phyloP scores from a whole-genome alignment of 495 filamentous ascomycete species.

The Rusavskia elegans region DNA sequence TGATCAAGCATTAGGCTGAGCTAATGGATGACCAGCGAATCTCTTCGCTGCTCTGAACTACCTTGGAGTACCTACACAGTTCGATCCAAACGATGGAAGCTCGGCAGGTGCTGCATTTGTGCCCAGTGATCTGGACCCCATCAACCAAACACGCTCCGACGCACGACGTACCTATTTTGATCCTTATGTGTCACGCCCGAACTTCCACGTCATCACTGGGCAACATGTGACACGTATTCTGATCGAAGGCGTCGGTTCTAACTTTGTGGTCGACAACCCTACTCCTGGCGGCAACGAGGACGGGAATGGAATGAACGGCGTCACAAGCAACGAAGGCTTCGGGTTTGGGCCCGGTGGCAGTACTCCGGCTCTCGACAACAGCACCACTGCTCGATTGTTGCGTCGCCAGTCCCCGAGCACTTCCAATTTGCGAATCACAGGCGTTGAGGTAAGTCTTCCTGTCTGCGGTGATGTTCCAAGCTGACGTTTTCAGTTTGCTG shows the following conservation, averaged over 20 bases:
- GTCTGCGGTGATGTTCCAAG: neutral
- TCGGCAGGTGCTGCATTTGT: conserved; percentile 30
- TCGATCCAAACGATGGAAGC: conserved; percentile 30
- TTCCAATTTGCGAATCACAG: conserved; percentile 8
- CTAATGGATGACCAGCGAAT: conserved; percentile 22
- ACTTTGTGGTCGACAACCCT: conserved; percentile 7
- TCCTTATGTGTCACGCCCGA: conserved; percentile 20
- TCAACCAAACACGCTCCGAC: conserved; percentile 24
- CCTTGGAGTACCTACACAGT: conserved; percentile 30
- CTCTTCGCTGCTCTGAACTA: conserved; percentile 33
- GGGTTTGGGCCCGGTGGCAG: conserved; percentile 14
- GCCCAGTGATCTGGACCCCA: conserved; percentile 27
- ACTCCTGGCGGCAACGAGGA: conserved; percentile 11
- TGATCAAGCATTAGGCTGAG: neutral
- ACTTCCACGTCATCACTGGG: conserved; percentile 29
- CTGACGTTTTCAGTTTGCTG: conserved; percentile 9
- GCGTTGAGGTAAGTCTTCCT: conserved; percentile 10
- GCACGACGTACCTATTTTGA: conserved; percentile 25
- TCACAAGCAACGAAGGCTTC: conserved; percentile 10
- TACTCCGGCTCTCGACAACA: conserved; percentile 8
- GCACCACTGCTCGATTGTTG: neutral
- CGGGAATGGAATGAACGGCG: conserved; percentile 8
- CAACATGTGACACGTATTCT: conserved; percentile 28
- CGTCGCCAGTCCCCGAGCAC: conserved; percentile 8
- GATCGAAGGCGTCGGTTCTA: conserved; percentile 16